A percentile compares a stretch with the other conserved stretches of the same genome.
Evolutionary conservation across 306 rosid genomes (phyloP).

Genomic region (Argentina anserina): DNA sequence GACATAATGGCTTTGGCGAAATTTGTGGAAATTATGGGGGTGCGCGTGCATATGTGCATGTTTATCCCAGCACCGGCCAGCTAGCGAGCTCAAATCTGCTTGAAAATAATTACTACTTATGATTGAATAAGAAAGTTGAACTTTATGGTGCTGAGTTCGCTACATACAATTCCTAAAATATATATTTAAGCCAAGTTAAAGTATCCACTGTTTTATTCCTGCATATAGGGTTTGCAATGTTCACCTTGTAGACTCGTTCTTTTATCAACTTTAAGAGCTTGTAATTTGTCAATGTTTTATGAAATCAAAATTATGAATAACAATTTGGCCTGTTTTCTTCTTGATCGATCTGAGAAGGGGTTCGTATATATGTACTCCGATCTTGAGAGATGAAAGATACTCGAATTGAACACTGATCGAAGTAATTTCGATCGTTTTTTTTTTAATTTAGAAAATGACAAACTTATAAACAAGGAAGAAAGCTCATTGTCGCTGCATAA

Average conservation of each 20-base stretch:
- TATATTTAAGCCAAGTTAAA: too few species aligned
- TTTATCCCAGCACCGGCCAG: slow-evolving; percentile 27
- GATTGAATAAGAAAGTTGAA: slow-evolving; percentile 20
- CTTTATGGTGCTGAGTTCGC: not conserved
- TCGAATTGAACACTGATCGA: not conserved
- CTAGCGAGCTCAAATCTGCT: slow-evolving; percentile 23
- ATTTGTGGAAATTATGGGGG: slow-evolving; percentile 52
- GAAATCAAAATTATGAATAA: too few species aligned
- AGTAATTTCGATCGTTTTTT: slow-evolving; percentile 18
- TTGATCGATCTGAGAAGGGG: not conserved
- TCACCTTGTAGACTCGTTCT: too few species aligned
- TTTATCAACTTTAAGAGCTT: too few species aligned
- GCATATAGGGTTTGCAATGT: too few species aligned
- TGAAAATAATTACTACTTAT: slow-evolving; percentile 17
- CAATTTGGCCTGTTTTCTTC: too few species aligned
- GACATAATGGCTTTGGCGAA: slow-evolving; percentile 45
- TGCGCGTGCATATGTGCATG: slow-evolving; percentile 37
- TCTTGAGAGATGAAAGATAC: slow-evolving; percentile 19
- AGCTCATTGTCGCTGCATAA: slow-evolving; percentile 78
- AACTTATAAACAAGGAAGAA: slow-evolving; percentile 51
- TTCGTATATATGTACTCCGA: not conserved
- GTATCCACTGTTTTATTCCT: too few species aligned
- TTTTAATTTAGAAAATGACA: slow-evolving; percentile 64
- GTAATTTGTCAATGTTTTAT: too few species aligned
- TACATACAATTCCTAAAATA: too few species aligned